phyloP scores from a whole-genome alignment of 768 basidiomycete genomes.

The Boletus subcaerulescens region DNA sequence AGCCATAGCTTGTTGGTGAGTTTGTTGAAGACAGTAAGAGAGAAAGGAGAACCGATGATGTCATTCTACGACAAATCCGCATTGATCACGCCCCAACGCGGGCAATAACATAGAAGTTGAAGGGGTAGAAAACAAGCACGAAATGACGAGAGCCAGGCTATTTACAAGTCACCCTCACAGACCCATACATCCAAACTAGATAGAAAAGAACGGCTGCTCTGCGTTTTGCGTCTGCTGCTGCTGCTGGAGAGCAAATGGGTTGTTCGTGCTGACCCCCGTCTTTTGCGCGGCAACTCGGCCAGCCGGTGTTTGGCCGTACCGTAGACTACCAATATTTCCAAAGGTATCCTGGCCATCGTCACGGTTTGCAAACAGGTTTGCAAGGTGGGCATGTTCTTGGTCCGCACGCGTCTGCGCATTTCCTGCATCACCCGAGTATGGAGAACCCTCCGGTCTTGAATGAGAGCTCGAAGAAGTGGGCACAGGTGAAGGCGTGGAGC shows the following conservation, averaged over 20 bases:
- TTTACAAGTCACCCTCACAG: slow-evolving; percentile 9
- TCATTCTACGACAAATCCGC: slow-evolving; percentile 18
- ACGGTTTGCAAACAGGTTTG: slow-evolving; percentile 77
- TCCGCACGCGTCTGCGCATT: slow-evolving; percentile 48
- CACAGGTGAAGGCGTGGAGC: slow-evolving; percentile 41
- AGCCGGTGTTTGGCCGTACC: slow-evolving; percentile 64
- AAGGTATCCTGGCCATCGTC: slow-evolving; percentile 96
- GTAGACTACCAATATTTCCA: slow-evolving; percentile 79
- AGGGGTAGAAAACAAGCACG: slow-evolving; percentile 12
- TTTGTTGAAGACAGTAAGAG: neutral
- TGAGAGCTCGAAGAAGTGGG: slow-evolving; percentile 35
- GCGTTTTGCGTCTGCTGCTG: slow-evolving; percentile 54
- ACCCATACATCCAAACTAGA: slow-evolving; percentile 38
- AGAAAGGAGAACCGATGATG: slow-evolving; percentile 16
- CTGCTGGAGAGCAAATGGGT: slow-evolving; percentile 57
- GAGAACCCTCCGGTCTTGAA: slow-evolving; percentile 36
- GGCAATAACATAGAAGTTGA: neutral
- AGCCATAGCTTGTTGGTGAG: slow-evolving; percentile 14
- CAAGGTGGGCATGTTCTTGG: slow-evolving; percentile 71
- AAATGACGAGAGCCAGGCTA: slow-evolving; percentile 5
- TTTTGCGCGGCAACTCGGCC: slow-evolving; percentile 46
- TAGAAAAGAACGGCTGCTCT: slow-evolving; percentile 81
- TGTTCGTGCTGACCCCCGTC: slow-evolving; percentile 48
- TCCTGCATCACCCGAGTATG: slow-evolving; percentile 11
- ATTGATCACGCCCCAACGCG: slow-evolving; percentile 1